Percentiles rank a stretch among this genome's conserved stretches.
Evolutionary conservation across 1,139 yeast genomes (phyloP).

Genomic region (Suhomyces anneliseae): DNA sequence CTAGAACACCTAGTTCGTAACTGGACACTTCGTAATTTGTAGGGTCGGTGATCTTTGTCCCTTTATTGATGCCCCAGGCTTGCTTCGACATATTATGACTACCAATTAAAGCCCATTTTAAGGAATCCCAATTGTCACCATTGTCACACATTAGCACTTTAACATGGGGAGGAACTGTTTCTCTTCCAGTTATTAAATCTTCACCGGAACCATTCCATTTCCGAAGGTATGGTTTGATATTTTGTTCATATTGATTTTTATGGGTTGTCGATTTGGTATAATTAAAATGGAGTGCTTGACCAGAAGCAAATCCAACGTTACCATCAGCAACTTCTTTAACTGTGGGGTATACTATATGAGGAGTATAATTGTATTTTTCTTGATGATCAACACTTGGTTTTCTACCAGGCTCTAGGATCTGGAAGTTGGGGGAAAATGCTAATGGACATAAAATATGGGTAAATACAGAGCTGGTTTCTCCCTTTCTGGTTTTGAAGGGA

Average conservation of each 20-base stretch:
- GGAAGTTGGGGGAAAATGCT: constrained; percentile 23
- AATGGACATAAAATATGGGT: constrained; percentile 57
- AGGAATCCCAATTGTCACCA: constrained; percentile 47
- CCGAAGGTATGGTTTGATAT: constrained; percentile 34
- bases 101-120: constrained; percentile 66
- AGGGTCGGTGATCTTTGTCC: constrained; percentile 17
- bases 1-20: constrained; percentile 58
- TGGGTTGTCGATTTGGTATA: constrained; percentile 24
- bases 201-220: constrained; percentile 27
- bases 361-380: constrained; percentile 31
- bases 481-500: constrained; percentile 39
- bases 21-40: constrained; percentile 31
- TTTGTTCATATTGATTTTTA: constrained; percentile 32
- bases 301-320: constrained; percentile 47
- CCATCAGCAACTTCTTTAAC: constrained; percentile 46
- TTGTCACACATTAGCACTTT: constrained; percentile 44
- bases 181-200: constrained; percentile 29
- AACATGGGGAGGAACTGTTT: constrained; percentile 39
- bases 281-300: constrained; percentile 58
- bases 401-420: constrained; percentile 31
- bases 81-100: constrained; percentile 66
- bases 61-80: constrained; percentile 57
- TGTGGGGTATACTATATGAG: constrained; percentile 58
- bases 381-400: constrained; percentile 27
- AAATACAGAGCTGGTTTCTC: constrained; percentile 46